Base-by-base conservation (phyloP, 768 basidiomycete genomes). In the Termitomyces sp. region DNA sequence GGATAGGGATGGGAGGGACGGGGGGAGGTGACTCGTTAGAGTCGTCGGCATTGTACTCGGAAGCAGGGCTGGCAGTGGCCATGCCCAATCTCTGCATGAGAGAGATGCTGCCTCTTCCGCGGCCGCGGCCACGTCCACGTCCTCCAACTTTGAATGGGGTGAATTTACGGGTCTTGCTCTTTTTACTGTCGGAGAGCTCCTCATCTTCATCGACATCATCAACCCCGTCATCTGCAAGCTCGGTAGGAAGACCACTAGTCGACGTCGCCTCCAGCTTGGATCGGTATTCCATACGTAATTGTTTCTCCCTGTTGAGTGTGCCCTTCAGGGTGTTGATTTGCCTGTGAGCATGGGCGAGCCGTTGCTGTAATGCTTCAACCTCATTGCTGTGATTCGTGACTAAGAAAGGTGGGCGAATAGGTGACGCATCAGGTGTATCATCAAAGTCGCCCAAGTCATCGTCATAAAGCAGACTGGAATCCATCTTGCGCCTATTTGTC, bases 251-350 rank as follows among this genome's bases (percentile, higher is more conserved):
- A 46, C 73, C 74, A 41, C 62, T 64, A 59, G 69, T 16, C 16
- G 50, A 65, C 6, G 77, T 76, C 71, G 76, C 72, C 54, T 80
- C 79, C 27, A 88, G 72, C 67, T 78, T 79, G 57, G 85, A 76
- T 66, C 75, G 77, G 58, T 84, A 83, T 55, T 88, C 87, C 68
- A 92, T 82, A 36, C 88, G 83, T 57, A 86, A 75, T 75, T 91
- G 88, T 74, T 93, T 94, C 80, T 95, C 93, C 59, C 92, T 80
- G 66, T 85, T 84, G 54, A 95, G 70, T 0, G 87, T 86, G 50
- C 87, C 83, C 67, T 91, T 90, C 60, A 95, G 82, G 16, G 92
- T 93, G 61, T 78, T 81, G 66, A 95, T 87, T 67, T 93, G 92
- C 60, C 93, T 78, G 70, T 95, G 91, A 4, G 93, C 90, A 70